Conservation (phyloP, 2,329 filamentous ascomycete genomes). For the Stachybotrys chartarum region DNA sequence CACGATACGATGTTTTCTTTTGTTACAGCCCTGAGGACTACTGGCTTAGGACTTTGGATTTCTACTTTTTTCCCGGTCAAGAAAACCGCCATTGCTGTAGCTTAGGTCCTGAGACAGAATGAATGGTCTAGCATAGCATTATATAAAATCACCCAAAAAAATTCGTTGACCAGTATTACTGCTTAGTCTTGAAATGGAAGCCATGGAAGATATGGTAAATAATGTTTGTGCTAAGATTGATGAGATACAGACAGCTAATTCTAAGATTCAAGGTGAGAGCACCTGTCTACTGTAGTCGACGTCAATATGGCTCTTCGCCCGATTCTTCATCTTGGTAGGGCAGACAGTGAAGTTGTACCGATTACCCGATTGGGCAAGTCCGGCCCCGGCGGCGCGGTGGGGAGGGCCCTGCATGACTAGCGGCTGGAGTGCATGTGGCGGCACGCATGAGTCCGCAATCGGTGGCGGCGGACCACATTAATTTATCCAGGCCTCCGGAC, state of each 20-base stretch:
- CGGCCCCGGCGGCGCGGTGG: conserved; percentile 14
- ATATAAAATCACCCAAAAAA: background rate
- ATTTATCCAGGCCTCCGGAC: background rate
- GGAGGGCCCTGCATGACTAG: conserved; percentile 8
- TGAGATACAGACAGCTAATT: too few relatives aligned
- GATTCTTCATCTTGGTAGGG: background rate
- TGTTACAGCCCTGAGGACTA: background rate
- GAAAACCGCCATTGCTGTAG: background rate
- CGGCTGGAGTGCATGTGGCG: conserved; percentile 14
- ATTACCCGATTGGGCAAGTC: conserved; percentile 20
- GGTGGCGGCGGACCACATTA: background rate
- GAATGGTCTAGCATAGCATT: background rate
- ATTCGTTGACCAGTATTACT: background rate
- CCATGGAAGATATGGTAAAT: background rate
- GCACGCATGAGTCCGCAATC: conserved; percentile 21
- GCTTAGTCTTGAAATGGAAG: background rate
- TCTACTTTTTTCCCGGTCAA: background rate
- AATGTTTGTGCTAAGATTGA: too few relatives aligned
- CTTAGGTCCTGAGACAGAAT: background rate
- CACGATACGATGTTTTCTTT: background rate
- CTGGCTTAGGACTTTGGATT: background rate
- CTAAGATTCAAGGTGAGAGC: too few relatives aligned
- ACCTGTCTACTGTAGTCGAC: too few relatives aligned
- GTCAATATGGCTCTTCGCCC: too few relatives aligned
- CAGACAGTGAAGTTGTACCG: conserved; percentile 6